phyloP scores from a whole-genome alignment of 805 yeast genomes.

The Myxozyma vanderwaltii region DNA sequence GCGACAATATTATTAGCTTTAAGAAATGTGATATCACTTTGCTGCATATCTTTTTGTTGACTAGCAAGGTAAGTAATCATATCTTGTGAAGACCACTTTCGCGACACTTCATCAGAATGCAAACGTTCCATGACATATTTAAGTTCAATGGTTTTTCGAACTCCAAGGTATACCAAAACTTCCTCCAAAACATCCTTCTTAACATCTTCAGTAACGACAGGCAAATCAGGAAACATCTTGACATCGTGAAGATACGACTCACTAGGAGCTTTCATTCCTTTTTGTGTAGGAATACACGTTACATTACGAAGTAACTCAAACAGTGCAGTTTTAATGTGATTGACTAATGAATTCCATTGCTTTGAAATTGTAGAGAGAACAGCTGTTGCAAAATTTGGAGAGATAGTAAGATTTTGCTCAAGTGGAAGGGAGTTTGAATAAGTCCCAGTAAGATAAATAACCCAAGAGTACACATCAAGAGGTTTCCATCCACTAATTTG shows the following conservation, averaged over 20 bases:
- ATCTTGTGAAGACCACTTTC: conserved; percentile 44
- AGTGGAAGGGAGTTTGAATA: conserved; percentile 14
- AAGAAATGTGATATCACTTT: conserved; percentile 41
- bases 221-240: conserved; percentile 44
- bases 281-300: conserved; percentile 45
- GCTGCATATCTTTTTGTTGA: conserved; percentile 37
- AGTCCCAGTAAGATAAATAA: conserved; percentile 28
- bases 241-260: conserved; percentile 42
- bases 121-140: conserved; percentile 43
- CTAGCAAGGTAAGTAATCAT: conserved; percentile 42
- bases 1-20: conserved; percentile 40
- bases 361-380: conserved; percentile 37
- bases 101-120: conserved; percentile 33
- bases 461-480: conserved; percentile 36
- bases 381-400: conserved; percentile 36
- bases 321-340: conserved; percentile 17
- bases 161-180: conserved; percentile 41
- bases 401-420: conserved; percentile 31
- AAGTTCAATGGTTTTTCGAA: conserved; percentile 47
- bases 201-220: conserved; percentile 38
- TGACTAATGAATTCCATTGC: conserved; percentile 37
- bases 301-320: conserved; percentile 23
- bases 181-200: conserved; percentile 29
- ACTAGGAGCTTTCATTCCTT: conserved; percentile 43
- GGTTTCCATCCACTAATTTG: conserved; percentile 37